Conservation (phyloP, 768 basidiomycete genomes). For the Peribolospora baueri region DNA sequence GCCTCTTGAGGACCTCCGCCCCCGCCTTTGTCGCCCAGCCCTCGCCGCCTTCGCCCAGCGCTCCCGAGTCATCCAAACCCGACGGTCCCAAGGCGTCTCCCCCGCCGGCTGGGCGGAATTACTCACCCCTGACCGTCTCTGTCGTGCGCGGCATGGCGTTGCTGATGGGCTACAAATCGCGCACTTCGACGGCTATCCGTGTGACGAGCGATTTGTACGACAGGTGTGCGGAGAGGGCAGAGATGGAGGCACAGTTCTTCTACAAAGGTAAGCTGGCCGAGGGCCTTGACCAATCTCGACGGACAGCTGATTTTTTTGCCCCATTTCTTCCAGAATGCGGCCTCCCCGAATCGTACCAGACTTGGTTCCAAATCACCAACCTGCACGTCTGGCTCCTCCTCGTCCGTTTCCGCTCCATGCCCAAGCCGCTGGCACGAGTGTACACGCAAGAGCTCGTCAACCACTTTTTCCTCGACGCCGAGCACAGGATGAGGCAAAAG, state of each 20-base stretch:
- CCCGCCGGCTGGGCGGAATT: constrained; percentile 5
- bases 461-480: constrained; percentile 85
- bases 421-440: constrained; percentile 34
- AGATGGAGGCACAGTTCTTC: constrained; percentile 22
- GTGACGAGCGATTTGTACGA: constrained; percentile 24
- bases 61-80: constrained; percentile 8
- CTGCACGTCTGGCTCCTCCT: constrained; percentile 78
- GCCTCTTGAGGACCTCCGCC: no score
- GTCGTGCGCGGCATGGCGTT: constrained; percentile 17
- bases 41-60: constrained; percentile 6
- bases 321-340: constrained; percentile 37
- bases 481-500: constrained; percentile 62
- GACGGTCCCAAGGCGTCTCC: constrained; percentile 6
- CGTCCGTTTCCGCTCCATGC: constrained; percentile 65
- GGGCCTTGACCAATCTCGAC: neutral
- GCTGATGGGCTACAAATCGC: constrained; percentile 23
- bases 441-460: constrained; percentile 67
- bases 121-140: constrained; percentile 10
- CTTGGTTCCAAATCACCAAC: constrained; percentile 86
- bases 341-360: constrained; percentile 79
- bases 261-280: constrained; percentile 20
- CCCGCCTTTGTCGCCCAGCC: no score
- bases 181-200: constrained; percentile 22
- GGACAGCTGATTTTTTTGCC: neutral
- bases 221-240: constrained; percentile 21